phyloP scores from a whole-genome alignment of 495 filamentous ascomycete genomes.

The Tuber borchii region DNA sequence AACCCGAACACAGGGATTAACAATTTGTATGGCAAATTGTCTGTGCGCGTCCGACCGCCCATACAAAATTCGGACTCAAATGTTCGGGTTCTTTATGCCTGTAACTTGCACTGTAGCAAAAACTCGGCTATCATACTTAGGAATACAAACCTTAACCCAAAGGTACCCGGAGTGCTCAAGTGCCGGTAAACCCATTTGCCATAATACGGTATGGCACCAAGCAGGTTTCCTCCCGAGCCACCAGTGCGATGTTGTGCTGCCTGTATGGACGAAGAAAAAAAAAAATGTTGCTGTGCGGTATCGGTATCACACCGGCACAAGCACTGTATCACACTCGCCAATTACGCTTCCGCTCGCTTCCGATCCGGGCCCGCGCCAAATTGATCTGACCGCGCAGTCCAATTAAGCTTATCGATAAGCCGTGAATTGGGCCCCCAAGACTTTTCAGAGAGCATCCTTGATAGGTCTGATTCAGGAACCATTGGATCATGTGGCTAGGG shows the following conservation, averaged over 20 bases:
- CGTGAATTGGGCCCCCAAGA: neutral
- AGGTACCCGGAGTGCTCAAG: neutral
- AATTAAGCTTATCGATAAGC: conserved; percentile 1
- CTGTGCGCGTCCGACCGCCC: too few species aligned
- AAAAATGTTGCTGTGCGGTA: too few species aligned
- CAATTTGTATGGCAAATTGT: too few species aligned
- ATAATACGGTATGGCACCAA: neutral
- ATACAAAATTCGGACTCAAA: too few species aligned
- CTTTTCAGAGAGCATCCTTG: neutral
- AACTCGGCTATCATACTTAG: neutral
- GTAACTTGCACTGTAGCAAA: too few species aligned
- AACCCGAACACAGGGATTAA: too few species aligned
- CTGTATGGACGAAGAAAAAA: too few species aligned
- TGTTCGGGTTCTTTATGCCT: too few species aligned
- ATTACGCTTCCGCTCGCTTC: neutral
- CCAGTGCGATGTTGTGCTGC: too few species aligned
- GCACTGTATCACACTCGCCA: neutral
- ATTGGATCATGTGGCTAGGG: neutral
- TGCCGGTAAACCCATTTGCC: too few species aligned
- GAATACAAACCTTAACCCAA: neutral
- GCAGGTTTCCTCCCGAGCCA: too few species aligned
- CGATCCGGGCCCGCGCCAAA: neutral
- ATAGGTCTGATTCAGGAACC: neutral
- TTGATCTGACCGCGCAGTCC: neutral
- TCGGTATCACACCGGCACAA: too few species aligned